These are phyloP conservation scores for Hirschioporus abietinus DNA, from an alignment of 768 basidiomycete genomes.

Conservation along the genomic window DNA sequence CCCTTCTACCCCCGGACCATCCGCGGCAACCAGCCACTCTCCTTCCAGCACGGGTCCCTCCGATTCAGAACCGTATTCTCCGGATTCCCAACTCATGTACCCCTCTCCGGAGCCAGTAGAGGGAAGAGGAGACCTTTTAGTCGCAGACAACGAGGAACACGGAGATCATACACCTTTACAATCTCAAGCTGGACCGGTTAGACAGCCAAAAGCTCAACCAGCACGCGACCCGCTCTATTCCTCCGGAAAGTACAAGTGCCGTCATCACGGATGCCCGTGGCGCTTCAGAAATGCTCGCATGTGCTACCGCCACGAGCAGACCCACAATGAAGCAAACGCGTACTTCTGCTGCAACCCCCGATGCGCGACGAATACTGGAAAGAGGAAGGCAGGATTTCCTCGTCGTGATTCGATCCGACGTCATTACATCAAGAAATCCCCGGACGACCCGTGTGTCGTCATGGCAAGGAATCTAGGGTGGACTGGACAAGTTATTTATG, in stretches of 20 bases:
- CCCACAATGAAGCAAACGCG: not conserved
- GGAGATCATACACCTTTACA: not conserved
- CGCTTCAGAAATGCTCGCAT: not conserved
- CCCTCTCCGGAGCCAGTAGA: not conserved
- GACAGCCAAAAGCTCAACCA: not conserved
- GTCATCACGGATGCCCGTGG: not conserved
- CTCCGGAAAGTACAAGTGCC: not conserved
- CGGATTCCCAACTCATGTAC: not conserved
- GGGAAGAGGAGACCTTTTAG: not conserved
- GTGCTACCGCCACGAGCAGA: not conserved
- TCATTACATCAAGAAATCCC: not conserved
- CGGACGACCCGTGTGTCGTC: not conserved
- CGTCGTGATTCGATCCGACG: not conserved
- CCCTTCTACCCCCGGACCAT: not conserved
- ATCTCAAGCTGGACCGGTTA: not conserved
- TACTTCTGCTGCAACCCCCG: not conserved
- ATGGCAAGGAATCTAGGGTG: not conserved
- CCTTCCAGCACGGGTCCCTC: too few relatives aligned
- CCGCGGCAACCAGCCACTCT: not conserved
- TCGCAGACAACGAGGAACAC: not conserved
- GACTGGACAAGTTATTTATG: not conserved
- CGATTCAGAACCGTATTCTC: not conserved
- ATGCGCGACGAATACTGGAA: not conserved
- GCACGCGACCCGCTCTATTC: not conserved
- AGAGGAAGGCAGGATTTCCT: not conserved